These are phyloP conservation scores for Morella rubra DNA, from an alignment of 306 rosid species.

Conservation along the genomic window DNA sequence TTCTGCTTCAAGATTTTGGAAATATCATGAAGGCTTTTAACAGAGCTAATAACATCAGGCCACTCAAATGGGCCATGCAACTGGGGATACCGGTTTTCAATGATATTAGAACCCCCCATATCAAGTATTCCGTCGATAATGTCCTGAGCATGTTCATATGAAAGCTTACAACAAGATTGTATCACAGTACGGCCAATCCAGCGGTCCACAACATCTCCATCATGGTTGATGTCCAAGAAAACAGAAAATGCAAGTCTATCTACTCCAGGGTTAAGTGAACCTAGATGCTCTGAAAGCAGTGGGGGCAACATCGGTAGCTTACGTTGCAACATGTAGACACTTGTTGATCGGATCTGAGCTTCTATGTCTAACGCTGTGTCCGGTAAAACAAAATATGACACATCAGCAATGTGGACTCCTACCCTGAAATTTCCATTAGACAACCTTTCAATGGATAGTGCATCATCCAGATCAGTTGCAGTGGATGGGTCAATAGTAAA, in stretches of 20 bases:
- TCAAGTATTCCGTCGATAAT: constrained; percentile 55
- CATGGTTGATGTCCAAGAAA: constrained; percentile 54
- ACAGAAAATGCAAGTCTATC: constrained; percentile 81
- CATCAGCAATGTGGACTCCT: constrained; percentile 89
- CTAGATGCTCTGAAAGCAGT: constrained; percentile 59
- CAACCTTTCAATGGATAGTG: constrained; percentile 72
- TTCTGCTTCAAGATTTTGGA: constrained; percentile 55
- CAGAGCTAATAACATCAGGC: constrained; percentile 60
- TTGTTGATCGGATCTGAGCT: constrained; percentile 73
- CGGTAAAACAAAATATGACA: constrained; percentile 77
- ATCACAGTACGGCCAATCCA: constrained; percentile 89
- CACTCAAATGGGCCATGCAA: constrained; percentile 65
- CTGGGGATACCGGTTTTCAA: constrained; percentile 40
- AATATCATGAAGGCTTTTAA: constrained; percentile 56
- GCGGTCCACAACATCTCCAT: constrained; percentile 62
- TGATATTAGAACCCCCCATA: constrained; percentile 29
- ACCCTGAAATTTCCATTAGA: constrained; percentile 68
- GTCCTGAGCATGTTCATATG: constrained; percentile 71
- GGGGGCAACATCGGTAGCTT: constrained; percentile 85
- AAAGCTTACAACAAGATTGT: constrained; percentile 86
- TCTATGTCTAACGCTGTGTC: constrained; percentile 64
- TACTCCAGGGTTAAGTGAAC: constrained; percentile 84
- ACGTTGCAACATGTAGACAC: constrained; percentile 59
- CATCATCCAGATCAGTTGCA: constrained; percentile 92
- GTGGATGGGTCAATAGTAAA: constrained; percentile 86